These are phyloP conservation scores for Lithospermum erythrorhizon DNA, from an alignment of 257 asterid species.

Conservation along the genomic window DNA sequence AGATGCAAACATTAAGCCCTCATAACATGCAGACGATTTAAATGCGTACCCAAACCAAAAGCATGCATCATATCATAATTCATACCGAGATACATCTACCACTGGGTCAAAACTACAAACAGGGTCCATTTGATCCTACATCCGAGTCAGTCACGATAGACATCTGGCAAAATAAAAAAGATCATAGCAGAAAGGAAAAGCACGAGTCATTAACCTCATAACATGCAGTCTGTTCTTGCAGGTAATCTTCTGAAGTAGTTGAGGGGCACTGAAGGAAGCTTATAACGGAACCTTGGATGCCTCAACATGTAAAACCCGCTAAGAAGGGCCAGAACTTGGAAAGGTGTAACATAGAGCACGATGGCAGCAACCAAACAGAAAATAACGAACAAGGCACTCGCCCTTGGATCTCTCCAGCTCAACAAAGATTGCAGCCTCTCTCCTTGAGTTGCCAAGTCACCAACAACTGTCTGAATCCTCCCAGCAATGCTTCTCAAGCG, in stretches of 20 bases:
- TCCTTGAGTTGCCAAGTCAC: conserved; percentile 74
- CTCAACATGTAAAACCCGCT: conserved; percentile 51
- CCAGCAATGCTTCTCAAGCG: conserved; percentile 62
- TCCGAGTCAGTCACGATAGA: background rate
- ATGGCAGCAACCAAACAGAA: conserved; percentile 53
- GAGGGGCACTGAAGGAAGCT: conserved; percentile 57
- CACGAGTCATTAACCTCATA: background rate
- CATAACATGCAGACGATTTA: too few relatives aligned
- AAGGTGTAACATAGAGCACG: conserved; percentile 54
- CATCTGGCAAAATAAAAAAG: background rate
- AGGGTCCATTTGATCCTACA: background rate
- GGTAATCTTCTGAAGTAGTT: conserved; percentile 70
- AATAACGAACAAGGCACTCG: conserved; percentile 47
- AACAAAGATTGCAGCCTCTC: conserved; percentile 57
- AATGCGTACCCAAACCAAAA: too few relatives aligned
- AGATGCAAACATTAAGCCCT: too few relatives aligned
- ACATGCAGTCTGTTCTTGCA: conserved; percentile 45
- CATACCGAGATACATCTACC: background rate
- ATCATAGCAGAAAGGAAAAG: background rate
- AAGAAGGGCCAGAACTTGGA: conserved; percentile 55
- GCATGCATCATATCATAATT: background rate
- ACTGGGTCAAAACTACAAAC: background rate
- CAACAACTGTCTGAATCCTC: conserved; percentile 60
- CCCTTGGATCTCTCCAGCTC: conserved; percentile 79
- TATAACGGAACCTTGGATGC: conserved; percentile 59